These are phyloP conservation scores for Hericium erinaceus DNA, from an alignment of 768 basidiomycete species.

Conservation along the genomic window DNA sequence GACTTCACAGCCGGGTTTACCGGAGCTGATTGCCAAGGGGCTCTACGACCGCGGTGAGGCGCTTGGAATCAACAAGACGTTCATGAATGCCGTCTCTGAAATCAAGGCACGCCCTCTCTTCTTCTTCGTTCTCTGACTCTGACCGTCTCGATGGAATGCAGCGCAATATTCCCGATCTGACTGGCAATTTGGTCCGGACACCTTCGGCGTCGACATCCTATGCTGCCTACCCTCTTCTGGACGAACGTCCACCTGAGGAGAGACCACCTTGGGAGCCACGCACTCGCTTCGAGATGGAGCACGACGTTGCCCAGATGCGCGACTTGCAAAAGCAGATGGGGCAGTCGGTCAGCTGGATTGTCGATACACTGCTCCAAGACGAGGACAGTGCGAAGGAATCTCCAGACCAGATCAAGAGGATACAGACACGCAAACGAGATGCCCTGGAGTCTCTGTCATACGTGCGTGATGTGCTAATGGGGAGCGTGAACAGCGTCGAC, in stretches of 20 bases:
- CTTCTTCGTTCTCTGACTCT: slow-evolving; percentile 4
- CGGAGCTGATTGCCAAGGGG: slow-evolving; percentile 66
- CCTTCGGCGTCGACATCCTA: slow-evolving; percentile 33
- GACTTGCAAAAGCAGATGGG: slow-evolving; percentile 56
- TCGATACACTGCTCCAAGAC: slow-evolving; percentile 59
- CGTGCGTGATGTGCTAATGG: slow-evolving; percentile 64
- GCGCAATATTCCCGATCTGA: slow-evolving; percentile 84
- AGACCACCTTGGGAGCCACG: slow-evolving; percentile 62
- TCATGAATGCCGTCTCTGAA: slow-evolving; percentile 74
- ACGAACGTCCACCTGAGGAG: slow-evolving; percentile 48
- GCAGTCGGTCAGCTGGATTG: slow-evolving; percentile 63
- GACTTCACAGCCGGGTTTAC: slow-evolving; percentile 39
- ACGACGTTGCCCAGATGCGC: slow-evolving; percentile 45
- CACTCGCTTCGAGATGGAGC: slow-evolving; percentile 62
- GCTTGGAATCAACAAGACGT: slow-evolving; percentile 74
- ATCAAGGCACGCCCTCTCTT: slow-evolving; percentile 41
- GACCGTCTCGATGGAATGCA: slow-evolving; percentile 21
- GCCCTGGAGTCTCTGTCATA: slow-evolving; percentile 72
- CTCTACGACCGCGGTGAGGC: slow-evolving; percentile 70
- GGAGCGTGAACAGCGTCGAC: slow-evolving; percentile 45
- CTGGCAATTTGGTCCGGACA: slow-evolving; percentile 54
- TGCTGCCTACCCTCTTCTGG: slow-evolving; percentile 51
- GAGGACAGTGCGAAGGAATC: slow-evolving; percentile 29
- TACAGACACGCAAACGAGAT: slow-evolving; percentile 41
- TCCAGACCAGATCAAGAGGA: slow-evolving; percentile 30